Evolutionary conservation across 306 rosid genomes (phyloP).

Genomic region (Fagus crenata): DNA sequence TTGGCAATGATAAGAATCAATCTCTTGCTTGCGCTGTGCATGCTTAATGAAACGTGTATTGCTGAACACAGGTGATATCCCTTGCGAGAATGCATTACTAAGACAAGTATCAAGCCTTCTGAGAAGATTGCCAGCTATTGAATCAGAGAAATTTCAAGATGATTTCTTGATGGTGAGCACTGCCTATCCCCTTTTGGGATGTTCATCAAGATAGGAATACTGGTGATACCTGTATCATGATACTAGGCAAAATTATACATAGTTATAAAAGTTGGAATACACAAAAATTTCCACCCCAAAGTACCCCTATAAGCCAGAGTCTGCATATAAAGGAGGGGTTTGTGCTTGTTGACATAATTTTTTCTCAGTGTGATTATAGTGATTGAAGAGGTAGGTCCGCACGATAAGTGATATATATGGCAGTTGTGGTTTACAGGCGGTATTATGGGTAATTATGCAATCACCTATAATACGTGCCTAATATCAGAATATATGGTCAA

Average conservation of each 20-base stretch:
- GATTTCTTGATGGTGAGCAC: slow-evolving; percentile 90
- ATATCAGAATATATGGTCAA: background rate
- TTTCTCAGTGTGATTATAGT: background rate
- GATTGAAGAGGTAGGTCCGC: background rate
- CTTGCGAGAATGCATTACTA: slow-evolving; percentile 78
- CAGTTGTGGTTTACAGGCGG: background rate
- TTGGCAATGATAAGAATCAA: background rate
- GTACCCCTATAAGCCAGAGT: background rate
- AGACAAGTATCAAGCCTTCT: slow-evolving; percentile 94
- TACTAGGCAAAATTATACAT: background rate
- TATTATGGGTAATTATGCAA: background rate
- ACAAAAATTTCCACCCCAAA: background rate
- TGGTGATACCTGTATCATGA: background rate
- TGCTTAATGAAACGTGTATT: slow-evolving; percentile 18
- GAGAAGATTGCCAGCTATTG: slow-evolving; percentile 88
- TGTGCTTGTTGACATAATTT: background rate
- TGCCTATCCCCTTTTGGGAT: slow-evolving; percentile 17
- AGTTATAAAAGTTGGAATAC: background rate
- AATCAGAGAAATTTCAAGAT: slow-evolving; percentile 85
- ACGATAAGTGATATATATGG: background rate
- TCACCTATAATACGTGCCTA: background rate
- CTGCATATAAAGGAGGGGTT: background rate
- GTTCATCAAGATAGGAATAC: slow-evolving; percentile 15
- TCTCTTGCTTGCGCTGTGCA: background rate
- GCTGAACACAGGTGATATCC: slow-evolving; percentile 64